Base-by-base conservation (phyloP, 768 basidiomycete species). In the Daedaleopsis nitida region DNA sequence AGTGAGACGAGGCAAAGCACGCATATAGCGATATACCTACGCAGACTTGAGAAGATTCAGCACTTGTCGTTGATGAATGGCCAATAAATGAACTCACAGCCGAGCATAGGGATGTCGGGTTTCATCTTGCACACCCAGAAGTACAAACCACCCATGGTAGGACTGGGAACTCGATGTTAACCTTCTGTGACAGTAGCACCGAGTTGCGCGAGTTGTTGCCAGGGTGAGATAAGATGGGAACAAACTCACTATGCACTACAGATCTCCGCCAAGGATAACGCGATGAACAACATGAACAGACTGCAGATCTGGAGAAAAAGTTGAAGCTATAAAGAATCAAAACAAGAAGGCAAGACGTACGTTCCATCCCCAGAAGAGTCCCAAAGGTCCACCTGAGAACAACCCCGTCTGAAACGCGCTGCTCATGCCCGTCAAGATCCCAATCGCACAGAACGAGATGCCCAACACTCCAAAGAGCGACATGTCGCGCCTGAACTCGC, bases 81-180 rank as follows among this genome's bases (percentile, higher is more conserved):
- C 14, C 23, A 42, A 43, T 11, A 5, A 10, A n/a, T 1, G 7
- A 19, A 70, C 80, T 71, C 68, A 82, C 81, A 86, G 19, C 83
- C 84, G 5, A 85, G 74, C 17, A 83, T 72, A 1, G 83, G 84
- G 14, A 74, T 61, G 50, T 83, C 76, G 0, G 83, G 82, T 65
- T 84, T 83, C 82, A 85, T 82, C 66, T 78, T 81, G 72, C 83
- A 85, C 12, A 84, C 83, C 84, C 84, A 85, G 67, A 85, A 86
- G 69, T 86, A 86, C 52, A 85, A 71, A 7, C 83, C 84, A 23
- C 83, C 84, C 76, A 85, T 79, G 3, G 83, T 82, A 0, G 83
- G 83, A 57, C 80, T 82, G 17, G 1, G 52, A 6, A 42, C 10
- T n/a, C 21, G 44, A 32, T 32, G 27, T 32, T 7, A 32, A 32